Evolutionary conservation across 1,284 basidiomycete species (phyloP).

Genomic region (Cutaneotrichosporon arboriforme): DNA sequence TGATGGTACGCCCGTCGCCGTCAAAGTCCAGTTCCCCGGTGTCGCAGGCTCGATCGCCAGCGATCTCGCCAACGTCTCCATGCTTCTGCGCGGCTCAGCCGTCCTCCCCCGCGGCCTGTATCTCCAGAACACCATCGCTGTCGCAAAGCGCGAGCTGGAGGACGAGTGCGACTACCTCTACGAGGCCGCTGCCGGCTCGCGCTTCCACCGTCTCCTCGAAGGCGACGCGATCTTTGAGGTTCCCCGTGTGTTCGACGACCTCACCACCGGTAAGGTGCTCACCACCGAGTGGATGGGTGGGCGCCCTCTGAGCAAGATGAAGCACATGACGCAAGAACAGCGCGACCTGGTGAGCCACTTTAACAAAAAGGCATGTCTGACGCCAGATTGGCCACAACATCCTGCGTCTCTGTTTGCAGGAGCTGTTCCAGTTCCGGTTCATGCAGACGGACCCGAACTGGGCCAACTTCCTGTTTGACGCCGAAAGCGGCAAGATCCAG

Average conservation of each 20-base stretch:
- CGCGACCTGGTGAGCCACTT: constrained; percentile 62
- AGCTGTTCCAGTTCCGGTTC: constrained; percentile 81
- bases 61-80: constrained; percentile 79
- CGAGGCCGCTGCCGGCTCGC: constrained; percentile 69
- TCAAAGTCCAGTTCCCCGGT: constrained; percentile 96
- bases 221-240: constrained; percentile 67
- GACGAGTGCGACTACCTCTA: constrained; percentile 93
- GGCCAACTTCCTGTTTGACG: constrained; percentile 93
- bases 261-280: constrained; percentile 73
- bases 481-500: constrained; percentile 57
- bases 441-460: constrained; percentile 99
- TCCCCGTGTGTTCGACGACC: constrained; percentile 71
- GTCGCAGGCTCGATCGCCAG: constrained; percentile 79
- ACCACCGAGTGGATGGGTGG: constrained; percentile 86
- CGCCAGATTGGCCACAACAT: constrained; percentile 73
- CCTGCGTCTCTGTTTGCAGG: constrained; percentile 78
- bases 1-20: constrained; percentile 58
- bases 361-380: constrained; percentile 1
- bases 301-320: constrained; percentile 66
- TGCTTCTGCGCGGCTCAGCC: constrained; percentile 71
- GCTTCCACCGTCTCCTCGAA: constrained; percentile 60
- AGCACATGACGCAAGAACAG: constrained; percentile 58
- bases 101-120: constrained; percentile 85
- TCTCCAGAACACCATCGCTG: constrained; percentile 78
- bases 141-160: constrained; percentile 83